Base-by-base conservation (phyloP, 2,329 filamentous ascomycete species). In the Colletotrichum endophyticum region DNA sequence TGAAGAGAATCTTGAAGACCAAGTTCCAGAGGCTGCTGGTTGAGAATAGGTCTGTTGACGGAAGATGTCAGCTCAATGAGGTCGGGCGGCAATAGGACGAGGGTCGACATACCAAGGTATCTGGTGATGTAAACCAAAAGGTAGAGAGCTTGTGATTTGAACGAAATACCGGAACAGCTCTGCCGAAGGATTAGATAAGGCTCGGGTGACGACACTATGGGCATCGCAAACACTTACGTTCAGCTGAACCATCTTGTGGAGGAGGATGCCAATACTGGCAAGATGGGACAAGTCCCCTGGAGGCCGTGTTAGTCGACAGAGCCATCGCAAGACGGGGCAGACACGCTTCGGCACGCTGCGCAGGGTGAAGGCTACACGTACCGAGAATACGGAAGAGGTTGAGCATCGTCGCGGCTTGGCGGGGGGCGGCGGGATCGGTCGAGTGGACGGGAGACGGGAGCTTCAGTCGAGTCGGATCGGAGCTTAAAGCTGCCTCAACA, bases 91-190 rank as follows among this genome's bases (percentile, higher is more conserved):
- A 13, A 19, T 13, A 8, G 53, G n/a, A 9, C 30, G 8, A 22
- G 19, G 11, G 27, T 28, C n/a, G 81, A 71, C 85, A 72, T 88
- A 95, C 94, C 94, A 78, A 99, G 91, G 86, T 99, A 99, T 83
- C 97, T 92, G 78, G 96, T 98, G 59, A 98, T 84, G 86, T 99
- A 99, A 81, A 99, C 97, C 61, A 98, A 88, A 80, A 99, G 89
- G 87, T 99, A 99, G 73, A 99, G 91, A 67, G 94, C 95, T 90
- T 99, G 97, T 78, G 96, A 98, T 86, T 99, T 99, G 91, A 99
- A 99, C 19, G 97, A 99, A 86, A 99, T 96, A 81, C 97, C 97
- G 57, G 96, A 94, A 85, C 96, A 98, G 89, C 96, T 98, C 96
- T 98, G 84, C n/a, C 11, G 28, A 34, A 15, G 16, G 36, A 78